Percentiles rank a stretch among this genome's conserved stretches.
These are phyloP conservation scores for Puccinia horiana DNA, from an alignment of 1,284 basidiomycete genomes.

Conservation along the genomic window DNA sequence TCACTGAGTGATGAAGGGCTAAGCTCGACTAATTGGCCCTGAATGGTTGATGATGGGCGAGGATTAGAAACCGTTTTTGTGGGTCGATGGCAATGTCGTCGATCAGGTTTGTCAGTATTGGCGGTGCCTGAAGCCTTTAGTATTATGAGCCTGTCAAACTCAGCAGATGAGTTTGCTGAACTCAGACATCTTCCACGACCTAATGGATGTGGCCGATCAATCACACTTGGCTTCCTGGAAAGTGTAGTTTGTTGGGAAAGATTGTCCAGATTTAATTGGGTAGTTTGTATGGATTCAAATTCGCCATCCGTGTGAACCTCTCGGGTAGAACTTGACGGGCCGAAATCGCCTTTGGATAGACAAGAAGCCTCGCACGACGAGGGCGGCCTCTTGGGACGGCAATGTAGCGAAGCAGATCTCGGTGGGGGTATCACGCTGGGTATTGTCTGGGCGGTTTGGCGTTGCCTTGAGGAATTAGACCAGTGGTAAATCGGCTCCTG, in stretches of 20 bases:
- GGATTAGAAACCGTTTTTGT: background rate
- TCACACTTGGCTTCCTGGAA: background rate
- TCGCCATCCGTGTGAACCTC: background rate
- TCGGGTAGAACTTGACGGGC: background rate
- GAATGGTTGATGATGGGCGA: background rate
- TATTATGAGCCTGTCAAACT: constrained; percentile 8
- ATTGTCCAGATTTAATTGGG: background rate
- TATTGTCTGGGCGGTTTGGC: background rate
- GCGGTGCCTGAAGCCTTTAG: background rate
- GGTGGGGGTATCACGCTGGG: constrained; percentile 3
- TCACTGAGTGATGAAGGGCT: background rate
- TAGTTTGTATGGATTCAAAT: background rate
- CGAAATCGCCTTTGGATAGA: too few relatives aligned
- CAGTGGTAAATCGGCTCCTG: background rate
- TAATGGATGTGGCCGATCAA: constrained; percentile 19
- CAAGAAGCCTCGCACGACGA: too few relatives aligned
- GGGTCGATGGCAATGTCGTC: background rate
- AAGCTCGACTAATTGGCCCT: background rate
- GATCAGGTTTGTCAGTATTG: background rate
- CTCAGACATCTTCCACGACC: constrained; percentile 4
- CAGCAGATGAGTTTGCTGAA: constrained; percentile 10
- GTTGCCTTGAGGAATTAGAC: background rate
- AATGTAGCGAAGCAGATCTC: background rate
- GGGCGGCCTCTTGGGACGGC: background rate
- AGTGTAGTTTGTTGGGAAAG: background rate